Base-by-base conservation (phyloP, 2,329 filamentous ascomycete species). In the Botryotinia narcissicola region DNA sequence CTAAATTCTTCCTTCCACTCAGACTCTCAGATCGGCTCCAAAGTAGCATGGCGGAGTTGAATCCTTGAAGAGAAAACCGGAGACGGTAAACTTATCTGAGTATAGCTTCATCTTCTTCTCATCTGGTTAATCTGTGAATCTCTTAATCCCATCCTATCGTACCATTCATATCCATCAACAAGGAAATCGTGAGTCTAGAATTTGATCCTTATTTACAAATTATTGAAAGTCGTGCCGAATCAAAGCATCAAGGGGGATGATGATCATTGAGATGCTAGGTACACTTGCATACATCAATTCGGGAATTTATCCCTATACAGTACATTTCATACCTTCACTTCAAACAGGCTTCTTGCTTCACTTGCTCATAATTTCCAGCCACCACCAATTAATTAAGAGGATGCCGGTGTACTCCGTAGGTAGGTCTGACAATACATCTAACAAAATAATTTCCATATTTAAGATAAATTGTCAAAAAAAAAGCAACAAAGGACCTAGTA, bases 51-150 rank as follows among this genome's bases (percentile, higher is more conserved):
- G 32, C 35, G 46, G 64, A 37, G 54, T n/a, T 25, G 66, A 42
- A 68, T 35, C 64, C 46, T 40, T 68, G 64, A 42, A 68, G 22
- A 18, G 46, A 40, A 68, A 67, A 68, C 9, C 64, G 64, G 64
- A 54, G 64, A 68, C 46, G 35, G 35, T 54, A 54, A 54, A 68
- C 64, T 40, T 22, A 68, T 57, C 35, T 42, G 35, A 37, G 66
- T 57, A 40, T 68, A 37, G 66, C 66, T 57, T 68, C 66, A 57
- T 68, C 66, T 68, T 42, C 25, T 42, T 35, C n/a, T 57, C 66
- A 68, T 68, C 46, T 51, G 22, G 51, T 29, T 51, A 51, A 67
- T 40, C 44, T 37, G 42, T 4, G 25, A 51, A 54, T 67, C 14
- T 67, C 14, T n/a, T 20, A 54, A 67, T 42, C 40, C 48, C 37